Percentiles rank a stretch among this genome's conserved stretches.
Conservation (phyloP, 768 basidiomycete genomes). For the Termitomyces eurrhizus region DNA sequence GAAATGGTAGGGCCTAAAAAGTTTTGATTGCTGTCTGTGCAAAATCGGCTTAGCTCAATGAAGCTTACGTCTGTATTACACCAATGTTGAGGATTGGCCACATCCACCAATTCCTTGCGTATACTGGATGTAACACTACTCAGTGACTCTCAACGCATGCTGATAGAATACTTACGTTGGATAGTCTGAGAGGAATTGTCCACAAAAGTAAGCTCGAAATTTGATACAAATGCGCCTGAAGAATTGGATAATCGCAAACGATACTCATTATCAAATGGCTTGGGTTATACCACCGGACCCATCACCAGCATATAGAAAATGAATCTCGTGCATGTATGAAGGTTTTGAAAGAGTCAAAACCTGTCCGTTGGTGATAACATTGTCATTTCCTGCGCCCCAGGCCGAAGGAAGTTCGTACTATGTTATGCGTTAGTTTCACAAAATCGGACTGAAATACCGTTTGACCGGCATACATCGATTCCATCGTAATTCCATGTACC, state of each 20-base stretch:
- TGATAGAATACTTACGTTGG: conserved; percentile 23
- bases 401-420: conserved; percentile 39
- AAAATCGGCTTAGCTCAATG: not conserved
- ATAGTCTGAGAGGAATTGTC: conserved; percentile 31
- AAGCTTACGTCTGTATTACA: conserved; percentile 39
- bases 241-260: not conserved
- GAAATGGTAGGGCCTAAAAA: conserved; percentile 42
- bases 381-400: conserved; percentile 41
- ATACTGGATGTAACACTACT: conserved; percentile 25
- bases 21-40: conserved; percentile 2
- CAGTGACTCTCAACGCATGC: not conserved
- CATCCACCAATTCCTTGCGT: conserved; percentile 42
- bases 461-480: conserved; percentile 26
- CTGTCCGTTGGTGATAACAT: conserved; percentile 41
- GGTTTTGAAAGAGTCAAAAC: conserved; percentile 27
- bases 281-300: conserved; percentile 12
- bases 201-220: conserved; percentile 33
- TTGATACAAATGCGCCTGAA: conserved; percentile 26
- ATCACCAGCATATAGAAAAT: conserved; percentile 46
- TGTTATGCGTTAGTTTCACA: not conserved
- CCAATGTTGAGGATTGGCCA: conserved; percentile 38
- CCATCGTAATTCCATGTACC: conserved; percentile 37
- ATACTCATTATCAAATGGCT: not conserved
- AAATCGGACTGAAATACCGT: too few species aligned
- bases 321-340: conserved; percentile 42